Conservation (phyloP, 257 asterid genomes). For the Anisodus acutangulus region DNA sequence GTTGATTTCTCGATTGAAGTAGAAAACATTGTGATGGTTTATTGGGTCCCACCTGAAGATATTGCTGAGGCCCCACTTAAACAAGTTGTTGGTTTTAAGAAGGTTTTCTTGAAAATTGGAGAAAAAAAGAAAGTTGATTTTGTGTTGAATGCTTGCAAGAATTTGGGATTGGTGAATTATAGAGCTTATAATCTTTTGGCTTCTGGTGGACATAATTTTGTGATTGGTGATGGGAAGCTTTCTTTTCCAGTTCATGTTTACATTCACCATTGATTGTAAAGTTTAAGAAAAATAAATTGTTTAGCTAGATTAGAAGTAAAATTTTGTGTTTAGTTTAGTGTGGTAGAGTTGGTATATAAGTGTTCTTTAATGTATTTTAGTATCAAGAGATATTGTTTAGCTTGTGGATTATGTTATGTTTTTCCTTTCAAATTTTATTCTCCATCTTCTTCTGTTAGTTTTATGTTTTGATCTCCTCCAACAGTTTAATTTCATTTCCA, state of each 20-base stretch:
- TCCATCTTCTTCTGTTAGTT: not conserved
- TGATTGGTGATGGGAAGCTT: slow-evolving; percentile 41
- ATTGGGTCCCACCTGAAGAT: slow-evolving; percentile 38
- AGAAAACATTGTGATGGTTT: slow-evolving; percentile 40
- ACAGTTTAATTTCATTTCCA: not conserved
- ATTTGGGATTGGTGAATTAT: slow-evolving; percentile 42
- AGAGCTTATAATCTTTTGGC: slow-evolving; percentile 42
- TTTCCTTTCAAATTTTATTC: not conserved
- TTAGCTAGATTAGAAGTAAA: not conserved
- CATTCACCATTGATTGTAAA: slow-evolving; percentile 22
- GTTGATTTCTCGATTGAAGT: slow-evolving; percentile 37
- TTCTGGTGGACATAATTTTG: slow-evolving; percentile 40
- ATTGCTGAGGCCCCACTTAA: slow-evolving; percentile 39
- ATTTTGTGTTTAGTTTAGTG: not conserved
- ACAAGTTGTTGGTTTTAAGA: slow-evolving; percentile 48
- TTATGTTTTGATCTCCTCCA: too few relatives aligned
- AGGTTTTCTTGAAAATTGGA: slow-evolving; percentile 39
- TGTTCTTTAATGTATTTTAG: not conserved
- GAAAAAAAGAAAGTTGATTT: slow-evolving; percentile 31
- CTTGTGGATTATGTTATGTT: not conserved
- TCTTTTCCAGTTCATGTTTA: slow-evolving; percentile 31
- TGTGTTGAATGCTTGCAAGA: slow-evolving; percentile 44
- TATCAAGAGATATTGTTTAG: not conserved
- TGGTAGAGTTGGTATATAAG: too few relatives aligned
- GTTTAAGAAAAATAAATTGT: too few relatives aligned